Conservation (phyloP, 768 basidiomycete genomes). For the Termitomyces sp. region DNA sequence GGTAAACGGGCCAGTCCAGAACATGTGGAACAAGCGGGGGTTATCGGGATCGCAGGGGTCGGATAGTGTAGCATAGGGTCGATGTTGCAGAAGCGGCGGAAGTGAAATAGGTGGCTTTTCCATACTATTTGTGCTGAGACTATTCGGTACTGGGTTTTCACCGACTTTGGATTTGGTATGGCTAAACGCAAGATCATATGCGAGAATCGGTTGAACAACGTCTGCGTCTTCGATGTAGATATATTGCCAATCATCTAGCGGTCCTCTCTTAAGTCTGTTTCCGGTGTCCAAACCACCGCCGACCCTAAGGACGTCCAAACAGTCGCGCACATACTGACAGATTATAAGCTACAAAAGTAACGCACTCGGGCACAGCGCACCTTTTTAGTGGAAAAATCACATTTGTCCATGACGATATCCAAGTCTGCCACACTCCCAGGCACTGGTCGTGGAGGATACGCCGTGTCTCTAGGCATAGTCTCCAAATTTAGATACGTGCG, state of each 20-base stretch:
- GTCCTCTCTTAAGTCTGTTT: constrained; percentile 65
- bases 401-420: constrained; percentile 87
- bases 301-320: constrained; percentile 88
- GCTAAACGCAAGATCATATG: constrained; percentile 3
- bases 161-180: constrained; percentile 24
- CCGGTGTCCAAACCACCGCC: constrained; percentile 87
- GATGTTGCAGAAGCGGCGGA: constrained; percentile 44
- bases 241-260: constrained; percentile 82
- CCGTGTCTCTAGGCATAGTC: constrained; percentile 51
- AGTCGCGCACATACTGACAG: constrained; percentile 92
- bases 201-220: constrained; percentile 18
- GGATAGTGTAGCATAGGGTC: constrained; percentile 49
- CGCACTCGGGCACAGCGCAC: constrained; percentile 26
- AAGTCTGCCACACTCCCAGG: constrained; percentile 85
- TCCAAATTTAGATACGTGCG: constrained; percentile 75
- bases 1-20: constrained; percentile 98
- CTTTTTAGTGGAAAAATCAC: constrained; percentile 82
- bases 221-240: constrained; percentile 66
- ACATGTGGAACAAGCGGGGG: constrained; percentile 94
- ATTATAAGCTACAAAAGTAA: constrained; percentile 6
- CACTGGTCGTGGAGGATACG: constrained; percentile 84
- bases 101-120: constrained; percentile 47
- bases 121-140: constrained; percentile 57
- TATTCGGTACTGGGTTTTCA: constrained; percentile 48
- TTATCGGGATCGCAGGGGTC: constrained; percentile 77